Percentiles rank a stretch among this genome's conserved stretches.
phyloP scores from a whole-genome alignment of 2,329 filamentous ascomycete genomes.

The Sporothrix pallida region DNA sequence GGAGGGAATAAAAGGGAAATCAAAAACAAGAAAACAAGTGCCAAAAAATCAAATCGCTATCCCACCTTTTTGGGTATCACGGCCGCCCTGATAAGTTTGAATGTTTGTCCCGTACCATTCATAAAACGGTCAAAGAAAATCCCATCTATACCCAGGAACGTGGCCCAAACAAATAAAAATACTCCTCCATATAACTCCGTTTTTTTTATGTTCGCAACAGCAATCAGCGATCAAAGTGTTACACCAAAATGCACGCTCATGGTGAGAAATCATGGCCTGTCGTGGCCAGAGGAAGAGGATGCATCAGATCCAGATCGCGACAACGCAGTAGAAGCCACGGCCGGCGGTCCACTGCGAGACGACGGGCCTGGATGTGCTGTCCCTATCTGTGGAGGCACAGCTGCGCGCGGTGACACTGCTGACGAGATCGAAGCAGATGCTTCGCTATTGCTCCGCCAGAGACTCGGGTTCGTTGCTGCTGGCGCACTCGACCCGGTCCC shows the following conservation, averaged over 20 bases:
- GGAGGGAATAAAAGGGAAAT: neutral
- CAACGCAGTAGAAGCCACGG: slow-evolving; percentile 27
- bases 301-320: slow-evolving; percentile 18
- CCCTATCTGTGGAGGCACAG: neutral
- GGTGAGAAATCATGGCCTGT: neutral
- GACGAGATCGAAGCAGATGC: neutral
- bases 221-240: neutral
- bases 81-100: slow-evolving; percentile 12
- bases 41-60: slow-evolving; percentile 24
- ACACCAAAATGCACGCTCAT: neutral
- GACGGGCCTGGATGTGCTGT: neutral
- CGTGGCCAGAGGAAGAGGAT: neutral
- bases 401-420: neutral
- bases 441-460: slow-evolving; percentile 17
- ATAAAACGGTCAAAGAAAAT: slow-evolving; percentile 1
- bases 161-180: slow-evolving; percentile 21
- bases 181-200: neutral
- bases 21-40: neutral
- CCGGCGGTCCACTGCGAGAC: slow-evolving; percentile 25
- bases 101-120: slow-evolving; percentile 20
- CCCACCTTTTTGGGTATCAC: slow-evolving; percentile 32
- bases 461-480: neutral
- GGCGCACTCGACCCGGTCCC: neutral
- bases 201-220: neutral
- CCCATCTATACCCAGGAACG: slow-evolving; percentile 14